Conservation (phyloP, 176 grass and related monocot species). For the Leersia perrieri region DNA sequence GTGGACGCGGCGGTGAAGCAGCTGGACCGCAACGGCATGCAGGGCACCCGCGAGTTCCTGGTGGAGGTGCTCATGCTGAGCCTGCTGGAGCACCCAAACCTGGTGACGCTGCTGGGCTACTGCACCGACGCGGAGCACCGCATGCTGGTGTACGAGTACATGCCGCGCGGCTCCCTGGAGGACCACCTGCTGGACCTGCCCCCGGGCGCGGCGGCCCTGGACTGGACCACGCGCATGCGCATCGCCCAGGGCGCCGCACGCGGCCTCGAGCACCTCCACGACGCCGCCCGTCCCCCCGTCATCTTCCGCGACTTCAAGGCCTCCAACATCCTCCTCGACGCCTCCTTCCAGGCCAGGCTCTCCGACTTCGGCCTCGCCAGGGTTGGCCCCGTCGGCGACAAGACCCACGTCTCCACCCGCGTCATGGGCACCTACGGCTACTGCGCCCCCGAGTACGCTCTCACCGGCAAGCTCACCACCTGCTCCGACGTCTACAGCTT, state of each 20-base stretch:
- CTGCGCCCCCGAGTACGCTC: slow-evolving; percentile 54
- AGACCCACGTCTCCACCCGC: slow-evolving; percentile 51
- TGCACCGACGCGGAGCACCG: slow-evolving; percentile 47
- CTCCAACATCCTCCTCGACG: slow-evolving; percentile 74
- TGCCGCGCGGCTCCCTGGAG: slow-evolving; percentile 41
- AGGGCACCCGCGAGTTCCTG: slow-evolving; percentile 53
- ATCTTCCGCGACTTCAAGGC: slow-evolving; percentile 93
- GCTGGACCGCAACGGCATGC: slow-evolving; percentile 48
- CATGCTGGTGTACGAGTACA: slow-evolving; percentile 56
- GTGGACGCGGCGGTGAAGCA: slow-evolving; percentile 43
- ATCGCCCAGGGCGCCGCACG: slow-evolving; percentile 44
- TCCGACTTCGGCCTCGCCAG: slow-evolving; percentile 57
- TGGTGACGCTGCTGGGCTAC: slow-evolving; percentile 45
- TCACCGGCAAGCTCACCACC: slow-evolving; percentile 56
- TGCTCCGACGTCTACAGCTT: slow-evolving; percentile 62
- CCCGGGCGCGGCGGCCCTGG: not conserved
- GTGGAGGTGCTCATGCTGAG: slow-evolving; percentile 45
- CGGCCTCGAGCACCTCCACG: slow-evolving; percentile 44
- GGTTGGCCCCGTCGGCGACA: slow-evolving; percentile 47
- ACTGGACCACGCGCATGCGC: slow-evolving; percentile 39
- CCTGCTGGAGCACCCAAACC: slow-evolving; percentile 47
- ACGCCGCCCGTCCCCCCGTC: slow-evolving; percentile 4
- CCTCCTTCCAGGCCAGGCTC: slow-evolving; percentile 21
- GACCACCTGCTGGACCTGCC: slow-evolving; percentile 50
- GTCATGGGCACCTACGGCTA: slow-evolving; percentile 67